Conservation (phyloP, 208 protist genomes). For the Trypanosoma mega region DNA sequence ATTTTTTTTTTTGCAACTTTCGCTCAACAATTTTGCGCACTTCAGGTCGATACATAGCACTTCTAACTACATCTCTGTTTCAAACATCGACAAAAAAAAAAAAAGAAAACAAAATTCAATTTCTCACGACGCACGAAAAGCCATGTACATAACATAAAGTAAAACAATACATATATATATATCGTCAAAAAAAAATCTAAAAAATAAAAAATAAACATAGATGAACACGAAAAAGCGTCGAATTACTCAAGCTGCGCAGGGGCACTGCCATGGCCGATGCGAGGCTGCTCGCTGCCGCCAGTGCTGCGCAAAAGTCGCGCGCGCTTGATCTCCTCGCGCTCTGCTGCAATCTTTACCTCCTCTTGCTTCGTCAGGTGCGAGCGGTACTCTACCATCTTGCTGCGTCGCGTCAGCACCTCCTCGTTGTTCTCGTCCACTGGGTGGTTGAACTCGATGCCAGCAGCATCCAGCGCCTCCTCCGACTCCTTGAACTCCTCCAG, state of each 20-base stretch:
- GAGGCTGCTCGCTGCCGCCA: conserved; percentile 22
- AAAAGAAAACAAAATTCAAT: conserved; percentile 25
- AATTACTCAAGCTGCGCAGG: conserved; percentile 23
- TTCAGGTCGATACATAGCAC: no score
- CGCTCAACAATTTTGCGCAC: no score
- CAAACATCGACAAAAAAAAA: conserved; percentile 9
- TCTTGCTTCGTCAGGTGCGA: conserved; percentile 74
- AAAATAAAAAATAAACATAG: conserved; percentile 24
- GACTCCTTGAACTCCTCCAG: conserved; percentile 78
- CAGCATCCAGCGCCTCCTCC: conserved; percentile 68
- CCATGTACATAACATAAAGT: conserved; percentile 9
- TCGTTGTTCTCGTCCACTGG: conserved; percentile 68
- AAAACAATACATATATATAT: conserved; percentile 5
- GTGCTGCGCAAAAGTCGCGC: conserved; percentile 42
- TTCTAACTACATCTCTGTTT: no score
- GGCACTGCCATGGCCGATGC: conserved; percentile 26
- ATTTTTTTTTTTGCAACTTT: no score
- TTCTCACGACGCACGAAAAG: conserved; percentile 7
- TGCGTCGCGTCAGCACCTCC: conserved; percentile 63
- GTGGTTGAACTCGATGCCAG: conserved; percentile 69
- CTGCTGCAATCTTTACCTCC: conserved; percentile 78
- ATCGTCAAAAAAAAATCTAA: conserved; percentile 3
- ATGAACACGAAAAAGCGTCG: conserved; percentile 1
- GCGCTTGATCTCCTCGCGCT: conserved; percentile 78
- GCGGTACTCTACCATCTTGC: conserved; percentile 86